phyloP scores from a whole-genome alignment of 2,329 filamentous ascomycete species.

The Pseudogymnoascus sp. region DNA sequence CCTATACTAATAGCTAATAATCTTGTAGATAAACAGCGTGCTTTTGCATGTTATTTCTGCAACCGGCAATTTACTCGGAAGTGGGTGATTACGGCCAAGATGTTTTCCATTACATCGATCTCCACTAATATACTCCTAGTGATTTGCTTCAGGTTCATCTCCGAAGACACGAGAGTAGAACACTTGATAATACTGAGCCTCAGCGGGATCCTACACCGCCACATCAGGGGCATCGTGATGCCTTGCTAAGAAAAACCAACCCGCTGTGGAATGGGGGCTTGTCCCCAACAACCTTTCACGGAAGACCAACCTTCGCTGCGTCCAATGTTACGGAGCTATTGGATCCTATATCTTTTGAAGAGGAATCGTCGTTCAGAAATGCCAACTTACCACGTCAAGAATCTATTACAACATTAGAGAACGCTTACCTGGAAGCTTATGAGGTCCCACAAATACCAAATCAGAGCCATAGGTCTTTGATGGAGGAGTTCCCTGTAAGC shows the following conservation, averaged over 20 bases:
- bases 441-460: conserved; percentile 26
- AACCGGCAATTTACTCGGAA: not conserved
- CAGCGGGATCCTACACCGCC: not conserved
- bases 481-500: not conserved
- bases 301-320: not conserved
- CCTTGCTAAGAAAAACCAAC: not conserved
- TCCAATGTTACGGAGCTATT: not conserved
- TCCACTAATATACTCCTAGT: not conserved
- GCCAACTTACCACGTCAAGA: not conserved
- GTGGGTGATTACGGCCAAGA: not conserved
- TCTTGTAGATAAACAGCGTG: not conserved
- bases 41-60: not conserved
- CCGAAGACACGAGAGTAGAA: not conserved
- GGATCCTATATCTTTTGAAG: not conserved
- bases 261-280: not conserved
- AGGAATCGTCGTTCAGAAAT: not conserved
- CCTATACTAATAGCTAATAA: not conserved
- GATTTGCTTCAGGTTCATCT: not conserved
- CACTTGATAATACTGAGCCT: not conserved
- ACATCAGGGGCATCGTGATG: not conserved
- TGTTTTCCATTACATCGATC: not conserved
- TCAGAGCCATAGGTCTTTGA: conserved; percentile 13
- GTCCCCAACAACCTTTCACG: not conserved
- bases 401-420: conserved; percentile 30
- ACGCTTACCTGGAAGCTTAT: conserved; percentile 34